Evolutionary conservation across 805 yeast genomes (phyloP), one percentile per base, ranked within the genome.

Genomic region (Ogataea degrootiae): DNA sequence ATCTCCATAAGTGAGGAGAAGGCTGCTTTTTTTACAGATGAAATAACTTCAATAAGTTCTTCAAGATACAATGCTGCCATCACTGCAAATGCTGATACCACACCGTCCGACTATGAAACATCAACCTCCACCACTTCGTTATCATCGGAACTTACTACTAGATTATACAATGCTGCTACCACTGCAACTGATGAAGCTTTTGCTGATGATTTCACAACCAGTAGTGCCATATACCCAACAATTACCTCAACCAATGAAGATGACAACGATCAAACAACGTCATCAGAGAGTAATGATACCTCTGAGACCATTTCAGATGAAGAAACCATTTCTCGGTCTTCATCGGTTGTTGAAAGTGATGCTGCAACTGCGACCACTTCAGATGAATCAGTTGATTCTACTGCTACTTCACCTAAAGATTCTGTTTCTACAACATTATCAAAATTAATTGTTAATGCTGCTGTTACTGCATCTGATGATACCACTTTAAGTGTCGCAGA

Each of bases 391-490:
- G n/a, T 3, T 19, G 2, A 19, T 19, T 19, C 44, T 9, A 31
- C 47, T 19, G 15, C 48, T 17, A 5, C 43, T 5, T 36, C 50
- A 26, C 3, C 31, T 9, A 3, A 26, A 6, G 29, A 26, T 26
- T 11, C 12, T 26, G 31, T 9, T 26, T 26, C 12, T 11, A 26
- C 12, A 8, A 26, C 31, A 26, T 26, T 11, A 26, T 26, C 31
- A 26, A 26, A 26, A 3, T 9, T 11, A 15, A 22, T 36, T 19
- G 35, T 46, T n/a, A 37, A 52, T 16, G 37, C 55, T 4, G 43
- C 59, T 14, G 42, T 64, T 8, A 48, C 54, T 14, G 38, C 48
- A 34, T 41, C 43, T 43, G 21, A 48, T 51, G n/a, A 17, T 16
- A 21, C 5, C n/a, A 21, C 19, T 17, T 14, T 19, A 5, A 37